Base-by-base conservation (phyloP, 495 filamentous ascomycete species). In the Talaromyces nanjingensis region DNA sequence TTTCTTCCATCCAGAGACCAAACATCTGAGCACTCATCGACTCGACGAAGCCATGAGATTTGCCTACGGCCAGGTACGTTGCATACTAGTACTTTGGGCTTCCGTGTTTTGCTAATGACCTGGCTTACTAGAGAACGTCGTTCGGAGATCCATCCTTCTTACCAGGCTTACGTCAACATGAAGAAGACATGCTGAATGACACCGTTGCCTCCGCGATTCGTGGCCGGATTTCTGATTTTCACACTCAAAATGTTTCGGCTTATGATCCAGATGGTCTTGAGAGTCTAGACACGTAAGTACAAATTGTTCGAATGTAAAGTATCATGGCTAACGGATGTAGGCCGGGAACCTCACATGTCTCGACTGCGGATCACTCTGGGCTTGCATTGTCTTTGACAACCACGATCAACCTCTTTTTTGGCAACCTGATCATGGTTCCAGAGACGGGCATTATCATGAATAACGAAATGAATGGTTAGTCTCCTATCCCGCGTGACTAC, bases 391-490 rank as follows among this genome's bases (percentile, higher is more conserved):
- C 87, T 4, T 79, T 87, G 1, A 96, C 91, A 3, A 89, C 88
- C 1, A 96, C 93, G 0, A 79, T 97, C 64, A 97, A 97, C 74
- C 78, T 93, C 1, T 79, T 92, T 0, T 97, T 96, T 62, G 93
- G 93, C 18, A 86, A 84, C 52, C 76, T 84, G 29, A 66, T 96
- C 39, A 85, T 96, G 76, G 87, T 92, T 0, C 91, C 91, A 0
- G 86, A 92, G 68, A 94, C 91, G 0, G 87, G 87, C 34, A 84
- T 97, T 58, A 90, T 96, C 56, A 89, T 93, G 86, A 97, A 97
- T 72, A 86, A 96, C 70, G 91, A 96, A 71, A 96, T 96, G 92
- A 90, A 96, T 70, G 90, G 89, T 83, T 72, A 66, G 68, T 71
- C 54, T 11, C 63, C 66, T 31, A 67, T 56, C 9, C 60, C 29